These are phyloP conservation scores for Daldinia childiae DNA, from an alignment of 495 filamentous ascomycete genomes.

Conservation along the genomic window DNA sequence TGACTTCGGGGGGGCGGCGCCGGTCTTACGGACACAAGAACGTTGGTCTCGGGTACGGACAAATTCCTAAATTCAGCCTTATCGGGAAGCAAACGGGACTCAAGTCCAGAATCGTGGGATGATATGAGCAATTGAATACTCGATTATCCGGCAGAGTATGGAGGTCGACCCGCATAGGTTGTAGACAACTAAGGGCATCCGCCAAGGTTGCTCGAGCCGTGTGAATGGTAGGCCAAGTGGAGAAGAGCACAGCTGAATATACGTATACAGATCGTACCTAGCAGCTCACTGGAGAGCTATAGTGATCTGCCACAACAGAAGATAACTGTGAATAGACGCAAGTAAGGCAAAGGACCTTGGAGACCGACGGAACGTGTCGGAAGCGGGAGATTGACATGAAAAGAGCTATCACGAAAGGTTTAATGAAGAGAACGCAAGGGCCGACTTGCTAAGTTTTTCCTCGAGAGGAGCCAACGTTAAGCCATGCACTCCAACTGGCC, in stretches of 20 bases:
- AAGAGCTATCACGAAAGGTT: conserved; percentile 36
- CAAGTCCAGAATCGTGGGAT: conserved; percentile 36
- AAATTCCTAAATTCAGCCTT: conserved; percentile 43
- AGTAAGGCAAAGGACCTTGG: conserved; percentile 27
- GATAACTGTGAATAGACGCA: conserved; percentile 27
- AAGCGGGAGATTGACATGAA: conserved; percentile 42
- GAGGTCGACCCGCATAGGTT: conserved; percentile 38
- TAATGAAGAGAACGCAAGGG: conserved; percentile 43
- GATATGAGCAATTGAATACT: conserved; percentile 30
- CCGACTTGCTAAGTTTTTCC: conserved; percentile 25
- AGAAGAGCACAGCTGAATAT: conserved; percentile 24
- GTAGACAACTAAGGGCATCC: conserved; percentile 31
- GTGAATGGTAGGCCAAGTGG: conserved; percentile 28
- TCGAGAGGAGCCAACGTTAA: conserved; percentile 36
- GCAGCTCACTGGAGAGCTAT: conserved; percentile 40
- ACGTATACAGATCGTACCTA: conserved; percentile 18
- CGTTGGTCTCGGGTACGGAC: conserved; percentile 49
- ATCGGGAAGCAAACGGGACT: conserved; percentile 43
- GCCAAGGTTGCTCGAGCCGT: conserved; percentile 28
- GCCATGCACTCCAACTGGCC: conserved; percentile 39
- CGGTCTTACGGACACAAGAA: conserved; percentile 43
- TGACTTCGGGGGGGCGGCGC: conserved; percentile 42
- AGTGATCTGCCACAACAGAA: conserved; percentile 33
- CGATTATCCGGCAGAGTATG: conserved; percentile 37
- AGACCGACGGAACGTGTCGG: conserved; percentile 38